A percentile compares a stretch with the other conserved stretches of the same genome.
phyloP scores from a whole-genome alignment of 306 rosid species.

The Cicer pinnatifidum region DNA sequence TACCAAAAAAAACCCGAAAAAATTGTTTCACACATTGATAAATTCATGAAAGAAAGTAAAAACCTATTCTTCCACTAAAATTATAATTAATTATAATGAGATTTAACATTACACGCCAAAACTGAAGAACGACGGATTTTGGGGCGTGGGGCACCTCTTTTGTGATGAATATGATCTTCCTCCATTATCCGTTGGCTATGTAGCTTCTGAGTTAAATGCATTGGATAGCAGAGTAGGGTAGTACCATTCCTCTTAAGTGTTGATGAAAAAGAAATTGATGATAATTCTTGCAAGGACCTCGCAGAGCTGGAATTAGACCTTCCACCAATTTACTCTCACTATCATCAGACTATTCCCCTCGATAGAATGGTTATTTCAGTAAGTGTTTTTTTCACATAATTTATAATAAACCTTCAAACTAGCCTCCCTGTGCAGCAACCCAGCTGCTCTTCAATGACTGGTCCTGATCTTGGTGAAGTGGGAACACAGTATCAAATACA shows the following conservation, averaged over 20 bases:
- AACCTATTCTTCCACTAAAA: constrained; percentile 17
- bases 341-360: constrained; percentile 7
- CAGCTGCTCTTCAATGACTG: constrained; percentile 29
- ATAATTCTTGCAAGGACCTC: background rate
- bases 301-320: background rate
- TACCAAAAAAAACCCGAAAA: background rate
- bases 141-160: background rate
- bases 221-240: background rate
- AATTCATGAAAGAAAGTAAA: constrained; percentile 7
- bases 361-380: constrained; percentile 20
- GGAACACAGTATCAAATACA: constrained; percentile 80
- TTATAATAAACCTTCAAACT: constrained; percentile 6
- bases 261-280: background rate
- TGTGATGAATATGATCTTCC: background rate
- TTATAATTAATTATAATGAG: background rate
- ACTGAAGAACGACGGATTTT: background rate
- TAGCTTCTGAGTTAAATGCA: background rate
- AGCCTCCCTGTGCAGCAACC: constrained; percentile 32
- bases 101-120: background rate
- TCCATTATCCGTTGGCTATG: background rate
- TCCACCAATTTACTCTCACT: background rate
- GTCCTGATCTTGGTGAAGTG: constrained; percentile 44
- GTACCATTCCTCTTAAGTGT: background rate
- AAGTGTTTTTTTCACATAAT: constrained; percentile 11
- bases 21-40: background rate